Evolutionary conservation across 768 basidiomycete species (phyloP).

Genomic region (Tylopilus balloui): DNA sequence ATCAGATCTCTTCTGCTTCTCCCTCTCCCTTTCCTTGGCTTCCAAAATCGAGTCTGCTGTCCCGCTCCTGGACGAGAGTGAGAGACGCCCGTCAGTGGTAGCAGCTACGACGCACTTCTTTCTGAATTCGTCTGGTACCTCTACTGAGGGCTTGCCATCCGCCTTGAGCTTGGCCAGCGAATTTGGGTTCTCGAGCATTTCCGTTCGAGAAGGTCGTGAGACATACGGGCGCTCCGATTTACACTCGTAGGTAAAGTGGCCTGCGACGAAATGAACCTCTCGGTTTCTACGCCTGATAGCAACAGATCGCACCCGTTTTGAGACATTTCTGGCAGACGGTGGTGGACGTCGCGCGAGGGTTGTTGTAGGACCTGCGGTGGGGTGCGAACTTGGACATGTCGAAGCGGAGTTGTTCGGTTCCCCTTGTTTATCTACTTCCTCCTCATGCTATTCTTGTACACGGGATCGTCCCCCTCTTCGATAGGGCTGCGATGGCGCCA

Average conservation of each 20-base stretch:
- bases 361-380: constrained; percentile 57
- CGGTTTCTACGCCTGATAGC: constrained; percentile 4
- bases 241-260: constrained; percentile 92
- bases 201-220: constrained; percentile 83
- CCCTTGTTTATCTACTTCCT: not conserved
- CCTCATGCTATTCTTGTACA: constrained; percentile 9
- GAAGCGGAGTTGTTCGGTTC: constrained; percentile 21
- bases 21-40: constrained; percentile 74
- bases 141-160: constrained; percentile 71
- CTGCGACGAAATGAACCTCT: constrained; percentile 32
- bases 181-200: constrained; percentile 77
- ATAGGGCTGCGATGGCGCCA: constrained; percentile 1
- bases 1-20: constrained; percentile 34
- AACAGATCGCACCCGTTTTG: constrained; percentile 43
- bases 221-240: constrained; percentile 77
- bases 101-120: constrained; percentile 48
- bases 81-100: not conserved
- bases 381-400: constrained; percentile 80
- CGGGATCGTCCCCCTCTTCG: constrained; percentile 17
- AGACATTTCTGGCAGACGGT: constrained; percentile 86
- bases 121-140: constrained; percentile 90
- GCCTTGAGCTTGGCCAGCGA: constrained; percentile 61
- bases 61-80: constrained; percentile 47
- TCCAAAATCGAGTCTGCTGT: constrained; percentile 84
- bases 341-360: constrained; percentile 56